Evolutionary conservation across 2,329 filamentous ascomycete genomes (phyloP).

Genomic region (Didymella glomerata): DNA sequence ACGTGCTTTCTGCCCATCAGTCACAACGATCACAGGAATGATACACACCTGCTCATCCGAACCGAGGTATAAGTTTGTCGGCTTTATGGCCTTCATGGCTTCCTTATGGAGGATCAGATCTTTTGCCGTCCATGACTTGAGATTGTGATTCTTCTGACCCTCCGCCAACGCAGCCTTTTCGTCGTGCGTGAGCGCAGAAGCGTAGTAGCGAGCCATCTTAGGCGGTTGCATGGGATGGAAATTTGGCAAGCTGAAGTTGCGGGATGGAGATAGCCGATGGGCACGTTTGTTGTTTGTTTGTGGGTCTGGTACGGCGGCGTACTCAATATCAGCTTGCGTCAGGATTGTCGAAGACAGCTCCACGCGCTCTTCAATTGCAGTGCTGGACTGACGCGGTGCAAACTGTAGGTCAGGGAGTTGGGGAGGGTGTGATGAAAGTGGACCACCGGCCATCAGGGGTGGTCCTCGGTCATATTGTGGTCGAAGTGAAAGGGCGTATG

Average conservation of each 20-base stretch:
- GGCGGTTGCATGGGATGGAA: background rate
- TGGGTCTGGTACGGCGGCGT: background rate
- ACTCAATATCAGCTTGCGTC: background rate
- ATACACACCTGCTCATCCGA: conserved; percentile 26
- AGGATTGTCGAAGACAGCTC: background rate
- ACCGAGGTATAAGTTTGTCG: conserved; percentile 15
- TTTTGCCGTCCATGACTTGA: conserved; percentile 25
- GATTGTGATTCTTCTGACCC: conserved; percentile 34
- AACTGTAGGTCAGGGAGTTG: background rate
- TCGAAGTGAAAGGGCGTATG: conserved; percentile 6
- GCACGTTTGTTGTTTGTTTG: background rate
- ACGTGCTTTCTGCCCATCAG: conserved; percentile 11
- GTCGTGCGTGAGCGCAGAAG: conserved; percentile 24
- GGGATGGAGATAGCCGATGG: background rate
- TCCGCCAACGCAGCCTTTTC: conserved; percentile 28
- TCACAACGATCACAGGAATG: conserved; percentile 18
- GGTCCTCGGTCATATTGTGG: background rate
- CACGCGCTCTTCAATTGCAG: background rate
- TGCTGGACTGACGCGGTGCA: background rate
- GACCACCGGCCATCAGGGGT: background rate
- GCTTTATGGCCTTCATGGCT: conserved; percentile 22
- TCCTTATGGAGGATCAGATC: conserved; percentile 24
- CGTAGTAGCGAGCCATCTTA: conserved; percentile 32
- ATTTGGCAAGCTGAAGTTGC: conserved; percentile 1
- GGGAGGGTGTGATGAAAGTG: background rate